Evolutionary conservation across 2,329 filamentous ascomycete species (phyloP).

Genomic region (Phoma herbarum): DNA sequence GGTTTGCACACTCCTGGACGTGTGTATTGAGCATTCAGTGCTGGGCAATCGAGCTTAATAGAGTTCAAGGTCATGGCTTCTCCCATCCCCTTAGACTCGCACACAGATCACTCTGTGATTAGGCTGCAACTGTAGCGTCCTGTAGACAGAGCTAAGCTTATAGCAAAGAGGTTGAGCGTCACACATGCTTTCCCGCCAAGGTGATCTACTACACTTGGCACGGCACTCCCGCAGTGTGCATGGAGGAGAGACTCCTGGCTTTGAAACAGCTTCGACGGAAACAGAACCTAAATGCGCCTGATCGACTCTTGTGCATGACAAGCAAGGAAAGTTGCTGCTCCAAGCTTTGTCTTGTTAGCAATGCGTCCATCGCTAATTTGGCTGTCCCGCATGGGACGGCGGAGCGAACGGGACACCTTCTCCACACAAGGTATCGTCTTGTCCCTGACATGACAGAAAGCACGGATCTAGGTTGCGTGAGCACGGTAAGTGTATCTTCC

Average conservation of each 20-base stretch:
- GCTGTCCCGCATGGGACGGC: not conserved
- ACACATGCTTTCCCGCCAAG: slow-evolving; percentile 32
- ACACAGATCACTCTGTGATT: not conserved
- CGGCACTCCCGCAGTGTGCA: slow-evolving; percentile 22
- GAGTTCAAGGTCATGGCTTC: too few species aligned
- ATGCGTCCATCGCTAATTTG: not conserved
- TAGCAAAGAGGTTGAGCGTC: slow-evolving; percentile 18
- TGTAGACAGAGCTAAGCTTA: slow-evolving; percentile 16
- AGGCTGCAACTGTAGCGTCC: not conserved
- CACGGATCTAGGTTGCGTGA: not conserved
- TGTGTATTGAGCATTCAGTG: not conserved
- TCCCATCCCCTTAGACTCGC: not conserved
- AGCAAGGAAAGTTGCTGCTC: slow-evolving; percentile 20
- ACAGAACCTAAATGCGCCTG: slow-evolving; percentile 10
- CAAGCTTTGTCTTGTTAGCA: not conserved
- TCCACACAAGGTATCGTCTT: not conserved
- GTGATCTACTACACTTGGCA: slow-evolving; percentile 32
- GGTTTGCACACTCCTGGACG: not conserved
- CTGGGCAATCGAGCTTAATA: not conserved
- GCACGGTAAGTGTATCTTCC: not conserved
- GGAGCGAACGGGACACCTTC: not conserved
- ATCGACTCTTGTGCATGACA: slow-evolving; percentile 26
- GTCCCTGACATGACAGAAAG: not conserved
- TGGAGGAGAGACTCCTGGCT: slow-evolving; percentile 5
- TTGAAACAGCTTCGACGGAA: slow-evolving; percentile 9